Percentiles rank a stretch among this genome's conserved stretches.
These are phyloP conservation scores for Hygrophoropsis aurantiaca DNA, from an alignment of 768 basidiomycete species.

Conservation along the genomic window DNA sequence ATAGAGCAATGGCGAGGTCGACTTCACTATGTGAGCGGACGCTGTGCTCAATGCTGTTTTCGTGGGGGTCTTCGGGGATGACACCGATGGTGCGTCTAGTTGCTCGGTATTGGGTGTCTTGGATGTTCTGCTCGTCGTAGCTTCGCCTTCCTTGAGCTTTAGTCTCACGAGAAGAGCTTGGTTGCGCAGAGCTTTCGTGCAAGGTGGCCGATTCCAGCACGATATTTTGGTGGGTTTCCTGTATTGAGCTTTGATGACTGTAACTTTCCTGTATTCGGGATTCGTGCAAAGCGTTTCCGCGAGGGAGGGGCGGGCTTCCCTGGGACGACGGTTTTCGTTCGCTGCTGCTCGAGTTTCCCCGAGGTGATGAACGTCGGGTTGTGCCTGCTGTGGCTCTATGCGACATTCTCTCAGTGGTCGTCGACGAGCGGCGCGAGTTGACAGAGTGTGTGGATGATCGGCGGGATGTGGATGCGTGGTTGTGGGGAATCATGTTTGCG, in stretches of 20 bases:
- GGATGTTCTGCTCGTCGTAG: conserved; percentile 12
- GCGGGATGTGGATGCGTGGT: conserved; percentile 26
- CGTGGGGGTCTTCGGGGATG: conserved; percentile 27
- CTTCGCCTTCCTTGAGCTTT: conserved; percentile 13
- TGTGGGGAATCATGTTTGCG: conserved; percentile 31
- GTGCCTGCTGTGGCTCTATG: conserved; percentile 6
- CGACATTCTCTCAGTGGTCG: conserved; percentile 18
- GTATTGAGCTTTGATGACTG: neutral
- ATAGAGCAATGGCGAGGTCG: conserved; percentile 21
- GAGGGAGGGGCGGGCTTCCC: conserved; percentile 8
- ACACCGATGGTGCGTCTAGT: conserved; percentile 27
- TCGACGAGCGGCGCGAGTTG: conserved; percentile 21
- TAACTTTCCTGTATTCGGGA: conserved; percentile 15
- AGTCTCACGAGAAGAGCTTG: conserved; percentile 5
- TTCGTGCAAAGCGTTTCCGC: conserved; percentile 11
- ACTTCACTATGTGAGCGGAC: conserved; percentile 21
- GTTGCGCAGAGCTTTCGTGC: conserved; percentile 13
- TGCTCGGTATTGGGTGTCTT: conserved; percentile 17
- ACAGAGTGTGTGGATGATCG: conserved; percentile 24
- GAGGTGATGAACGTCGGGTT: conserved; percentile 19
- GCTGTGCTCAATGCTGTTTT: conserved; percentile 13
- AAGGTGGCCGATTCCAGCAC: conserved; percentile 9
- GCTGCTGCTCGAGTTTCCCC: conserved; percentile 4
- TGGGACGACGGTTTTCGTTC: conserved; percentile 10
- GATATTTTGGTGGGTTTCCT: conserved; percentile 1